Evolutionary conservation across 169 alveolate genomes (phyloP), one percentile per base, ranked within the genome.

Genomic region (Ichthyophthirius multifiliis): DNA sequence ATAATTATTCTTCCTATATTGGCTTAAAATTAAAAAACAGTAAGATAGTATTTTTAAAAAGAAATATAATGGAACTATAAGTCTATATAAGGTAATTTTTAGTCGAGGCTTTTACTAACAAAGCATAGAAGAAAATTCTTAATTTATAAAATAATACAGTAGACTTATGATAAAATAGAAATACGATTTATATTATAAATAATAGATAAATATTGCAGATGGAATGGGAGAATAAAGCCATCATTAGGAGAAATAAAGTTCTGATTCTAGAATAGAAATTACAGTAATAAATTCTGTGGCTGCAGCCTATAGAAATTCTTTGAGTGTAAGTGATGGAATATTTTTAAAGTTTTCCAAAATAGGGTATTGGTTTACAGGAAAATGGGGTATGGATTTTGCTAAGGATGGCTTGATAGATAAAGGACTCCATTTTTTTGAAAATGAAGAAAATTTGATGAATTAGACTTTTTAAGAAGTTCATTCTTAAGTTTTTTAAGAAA

Each of bases 291-390:
- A 55, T 55, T 55, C 71, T 15, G 31, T 55, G 9, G 71, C 31
- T 0, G 23, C 43, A 3, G 71, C 71, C 9, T 55, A 55, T 55
- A 55, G 71, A 55, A 55, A 39, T 7, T 55, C 71, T 27, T 5
- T 55, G 31, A 16, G 39, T 55, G 71, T 27, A 55, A 16, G 31
- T 4, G 71, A 55, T 20, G 71, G 71, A 5, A n/a, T 55, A 5
- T 55, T 55, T 55, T 13, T 55, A 1, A 34, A 27, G 9, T 55
- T 55, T 55, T 20, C 76, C 27, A 78, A 78, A 16, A 39, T 78
- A 13, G 84, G 84, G 0, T 78, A 44, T 65, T 78, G 84, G 84
- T 64, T 78, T 12, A 78, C 76, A 31, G 84, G 84, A 9, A 78
- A 39, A 7, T 78, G 84, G 84, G 84, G 84, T 9, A 18, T 64